These are phyloP conservation scores for Blumeria graminis DNA, from an alignment of 2,329 filamentous ascomycete species.

Conservation along the genomic window DNA sequence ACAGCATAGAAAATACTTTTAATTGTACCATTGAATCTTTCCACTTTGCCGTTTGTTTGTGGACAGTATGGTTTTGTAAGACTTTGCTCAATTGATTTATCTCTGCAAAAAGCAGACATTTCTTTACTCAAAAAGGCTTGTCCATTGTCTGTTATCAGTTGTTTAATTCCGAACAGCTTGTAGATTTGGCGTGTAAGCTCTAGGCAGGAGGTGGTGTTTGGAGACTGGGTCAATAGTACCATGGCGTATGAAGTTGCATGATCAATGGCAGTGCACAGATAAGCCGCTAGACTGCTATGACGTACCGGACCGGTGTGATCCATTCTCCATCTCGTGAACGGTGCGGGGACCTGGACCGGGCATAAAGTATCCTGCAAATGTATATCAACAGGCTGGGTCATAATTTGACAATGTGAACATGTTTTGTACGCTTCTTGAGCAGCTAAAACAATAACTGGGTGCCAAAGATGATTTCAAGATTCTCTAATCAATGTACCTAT, in stretches of 20 bases:
- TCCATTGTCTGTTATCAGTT: neutral
- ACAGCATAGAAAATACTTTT: neutral
- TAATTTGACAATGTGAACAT: neutral
- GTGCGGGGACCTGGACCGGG: neutral
- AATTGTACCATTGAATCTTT: conserved; percentile 1
- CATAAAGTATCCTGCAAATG: neutral
- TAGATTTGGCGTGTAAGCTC: neutral
- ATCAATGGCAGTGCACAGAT: neutral
- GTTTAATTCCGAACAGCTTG: neutral
- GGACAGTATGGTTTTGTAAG: neutral
- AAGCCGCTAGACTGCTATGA: neutral
- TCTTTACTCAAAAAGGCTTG: neutral
- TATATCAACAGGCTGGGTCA: neutral
- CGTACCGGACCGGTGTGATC: neutral
- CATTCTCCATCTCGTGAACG: neutral
- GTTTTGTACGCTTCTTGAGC: neutral
- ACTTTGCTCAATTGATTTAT: neutral
- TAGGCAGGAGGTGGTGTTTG: neutral
- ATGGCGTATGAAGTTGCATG: neutral
- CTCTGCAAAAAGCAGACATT: neutral
- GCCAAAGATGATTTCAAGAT: neutral
- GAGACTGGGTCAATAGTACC: neutral
- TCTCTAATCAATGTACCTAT: neutral
- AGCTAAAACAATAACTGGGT: neutral
- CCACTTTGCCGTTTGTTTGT: neutral